Conservation (phyloP, 805 yeast genomes). For the Yarrowia yakushimensis region DNA sequence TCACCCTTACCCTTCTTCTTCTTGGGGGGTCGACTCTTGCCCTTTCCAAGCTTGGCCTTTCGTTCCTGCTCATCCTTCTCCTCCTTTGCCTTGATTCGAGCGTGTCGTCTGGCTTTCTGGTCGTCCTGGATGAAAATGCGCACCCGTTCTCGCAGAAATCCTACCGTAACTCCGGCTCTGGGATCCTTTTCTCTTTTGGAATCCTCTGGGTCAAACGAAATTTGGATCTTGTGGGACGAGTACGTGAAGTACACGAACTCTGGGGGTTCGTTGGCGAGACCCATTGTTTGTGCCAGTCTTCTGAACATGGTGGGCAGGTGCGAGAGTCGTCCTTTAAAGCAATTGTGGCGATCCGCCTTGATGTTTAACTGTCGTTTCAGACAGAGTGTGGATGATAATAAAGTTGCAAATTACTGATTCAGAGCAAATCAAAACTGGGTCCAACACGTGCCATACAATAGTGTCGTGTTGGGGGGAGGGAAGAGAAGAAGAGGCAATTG, state of each 20-base stretch:
- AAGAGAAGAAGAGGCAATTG: no score
- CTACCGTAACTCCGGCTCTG: conserved; percentile 68
- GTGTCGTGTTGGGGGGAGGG: no score
- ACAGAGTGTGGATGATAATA: no score
- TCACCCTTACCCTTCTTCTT: conserved; percentile 2
- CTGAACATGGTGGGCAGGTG: background rate
- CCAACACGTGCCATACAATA: no score
- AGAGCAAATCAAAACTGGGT: no score
- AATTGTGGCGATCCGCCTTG: background rate
- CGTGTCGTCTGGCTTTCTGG: conserved; percentile 26
- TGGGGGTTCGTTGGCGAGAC: conserved; percentile 16
- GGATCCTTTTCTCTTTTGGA: conserved; percentile 54
- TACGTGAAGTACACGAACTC: conserved; percentile 23
- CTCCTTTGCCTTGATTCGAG: conserved; percentile 18
- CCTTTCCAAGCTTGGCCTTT: conserved; percentile 1
- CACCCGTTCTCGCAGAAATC: conserved; percentile 55
- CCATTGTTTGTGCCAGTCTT: conserved; percentile 15
- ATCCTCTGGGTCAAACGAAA: conserved; percentile 69
- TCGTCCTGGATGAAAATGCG: conserved; percentile 50
- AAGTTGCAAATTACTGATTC: no score
- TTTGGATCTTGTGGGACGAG: conserved; percentile 12
- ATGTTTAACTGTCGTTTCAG: background rate
- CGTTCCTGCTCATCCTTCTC: background rate
- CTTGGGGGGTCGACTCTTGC: background rate
- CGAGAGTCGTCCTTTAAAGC: background rate